Evolutionary conservation across 768 basidiomycete species (phyloP).

Genomic region (Boletellus emodensis): DNA sequence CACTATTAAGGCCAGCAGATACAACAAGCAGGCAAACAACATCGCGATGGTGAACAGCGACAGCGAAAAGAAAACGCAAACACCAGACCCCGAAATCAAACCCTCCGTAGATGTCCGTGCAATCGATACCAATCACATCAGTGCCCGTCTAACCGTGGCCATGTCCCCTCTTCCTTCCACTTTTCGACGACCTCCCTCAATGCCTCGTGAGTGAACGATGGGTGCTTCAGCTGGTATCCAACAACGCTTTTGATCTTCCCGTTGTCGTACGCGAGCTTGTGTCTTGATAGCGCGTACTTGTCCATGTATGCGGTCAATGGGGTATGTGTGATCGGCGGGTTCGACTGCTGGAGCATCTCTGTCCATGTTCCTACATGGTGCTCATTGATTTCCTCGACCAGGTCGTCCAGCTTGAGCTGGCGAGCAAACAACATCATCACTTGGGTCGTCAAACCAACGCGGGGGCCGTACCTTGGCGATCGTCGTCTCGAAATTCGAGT

Average conservation of each 20-base stretch:
- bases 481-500: constrained; percentile 64
- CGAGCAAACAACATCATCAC: neutral
- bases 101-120: constrained; percentile 13
- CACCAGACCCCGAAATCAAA: constrained; percentile 16
- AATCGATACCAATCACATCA: neutral
- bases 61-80: constrained; percentile 10
- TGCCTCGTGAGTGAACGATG: constrained; percentile 57
- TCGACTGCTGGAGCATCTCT: constrained; percentile 68
- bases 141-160: constrained; percentile 25
- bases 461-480: constrained; percentile 52
- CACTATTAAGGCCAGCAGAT: constrained; percentile 24
- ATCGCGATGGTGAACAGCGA: constrained; percentile 8
- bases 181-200: constrained; percentile 72
- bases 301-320: constrained; percentile 80
- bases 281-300: constrained; percentile 65
- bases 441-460: neutral
- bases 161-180: constrained; percentile 68
- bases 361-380: constrained; percentile 81
- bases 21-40: constrained; percentile 22
- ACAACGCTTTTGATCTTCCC: constrained; percentile 69
- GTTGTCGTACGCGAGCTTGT: constrained; percentile 63
- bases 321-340: constrained; percentile 66
- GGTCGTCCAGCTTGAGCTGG: constrained; percentile 63
- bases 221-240: constrained; percentile 62
- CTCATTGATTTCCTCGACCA: constrained; percentile 81